Conservation (phyloP, 805 yeast species). For the Nakazawaea peltata region DNA sequence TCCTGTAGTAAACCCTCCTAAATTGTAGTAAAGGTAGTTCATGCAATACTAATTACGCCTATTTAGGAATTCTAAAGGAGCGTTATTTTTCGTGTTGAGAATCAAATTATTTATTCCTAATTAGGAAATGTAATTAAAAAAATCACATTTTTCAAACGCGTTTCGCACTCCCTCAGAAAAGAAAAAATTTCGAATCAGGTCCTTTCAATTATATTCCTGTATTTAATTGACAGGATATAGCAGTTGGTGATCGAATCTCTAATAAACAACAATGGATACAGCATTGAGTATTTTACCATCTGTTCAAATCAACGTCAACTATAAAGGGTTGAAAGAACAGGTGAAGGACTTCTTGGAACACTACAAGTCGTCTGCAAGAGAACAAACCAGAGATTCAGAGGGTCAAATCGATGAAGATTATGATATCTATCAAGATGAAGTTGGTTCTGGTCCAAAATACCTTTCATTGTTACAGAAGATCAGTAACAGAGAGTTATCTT, state of each 20-base stretch:
- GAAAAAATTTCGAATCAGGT: not conserved
- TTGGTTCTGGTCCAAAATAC: conserved; percentile 58
- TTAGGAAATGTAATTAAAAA: conserved; percentile 8
- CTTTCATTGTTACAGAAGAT: conserved; percentile 64
- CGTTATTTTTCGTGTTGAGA: no score
- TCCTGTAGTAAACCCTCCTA: no score
- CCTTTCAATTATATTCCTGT: no score
- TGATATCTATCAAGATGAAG: conserved; percentile 15
- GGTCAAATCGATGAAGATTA: conserved; percentile 25
- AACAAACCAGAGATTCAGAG: conserved; percentile 17
- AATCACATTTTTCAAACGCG: not conserved
- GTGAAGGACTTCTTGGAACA: conserved; percentile 62
- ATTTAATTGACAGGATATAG: no score
- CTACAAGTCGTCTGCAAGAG: conserved; percentile 35
- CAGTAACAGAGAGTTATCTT: conserved; percentile 73
- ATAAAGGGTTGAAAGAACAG: conserved; percentile 49
- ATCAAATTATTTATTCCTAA: not conserved
- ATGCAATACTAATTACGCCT: no score
- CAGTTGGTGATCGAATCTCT: no score
- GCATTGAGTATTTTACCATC: conserved; percentile 41
- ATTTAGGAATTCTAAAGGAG: no score
- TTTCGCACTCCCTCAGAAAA: not conserved
- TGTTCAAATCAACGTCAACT: conserved; percentile 65
- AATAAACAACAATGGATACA: conserved; percentile 6
- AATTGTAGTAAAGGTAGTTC: no score